Percentiles rank a stretch among this genome's conserved stretches.
Evolutionary conservation across 1,284 basidiomycete species (phyloP).

Genomic region (Pascua sp.): DNA sequence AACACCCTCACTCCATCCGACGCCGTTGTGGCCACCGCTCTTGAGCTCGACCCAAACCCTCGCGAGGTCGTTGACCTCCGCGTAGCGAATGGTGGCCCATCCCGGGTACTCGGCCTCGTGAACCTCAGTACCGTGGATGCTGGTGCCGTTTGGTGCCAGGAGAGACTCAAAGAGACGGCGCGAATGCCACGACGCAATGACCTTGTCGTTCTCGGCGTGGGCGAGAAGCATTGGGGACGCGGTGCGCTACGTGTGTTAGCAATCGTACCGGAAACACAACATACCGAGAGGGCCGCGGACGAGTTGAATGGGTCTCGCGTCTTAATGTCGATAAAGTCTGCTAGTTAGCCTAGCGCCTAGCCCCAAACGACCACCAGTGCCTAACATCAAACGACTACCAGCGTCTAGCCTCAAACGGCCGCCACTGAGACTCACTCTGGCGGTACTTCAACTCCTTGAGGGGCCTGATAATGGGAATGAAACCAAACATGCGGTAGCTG

Average conservation of each 20-base stretch:
- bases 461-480: slow-evolving; percentile 38
- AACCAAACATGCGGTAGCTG: slow-evolving; percentile 36
- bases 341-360: background rate
- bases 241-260: slow-evolving; percentile 52
- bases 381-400: too few species aligned
- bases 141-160: slow-evolving; percentile 3
- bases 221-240: slow-evolving; percentile 68
- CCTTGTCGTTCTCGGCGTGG: slow-evolving; percentile 75
- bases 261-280: background rate
- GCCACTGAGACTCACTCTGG: background rate
- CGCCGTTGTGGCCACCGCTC: slow-evolving; percentile 38
- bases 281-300: slow-evolving; percentile 23
- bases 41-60: slow-evolving; percentile 41
- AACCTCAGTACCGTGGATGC: background rate
- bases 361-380: too few species aligned
- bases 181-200: slow-evolving; percentile 75
- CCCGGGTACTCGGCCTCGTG: slow-evolving; percentile 17
- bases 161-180: slow-evolving; percentile 67
- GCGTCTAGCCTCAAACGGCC: too few species aligned
- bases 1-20: slow-evolving; percentile 44
- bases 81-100: slow-evolving; percentile 30
- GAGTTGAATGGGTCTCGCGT: slow-evolving; percentile 35
- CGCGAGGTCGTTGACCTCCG: slow-evolving; percentile 10
- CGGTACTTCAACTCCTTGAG: slow-evolving; percentile 12
- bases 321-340: slow-evolving; percentile 29